These are phyloP conservation scores for Colletotrichum abscissum DNA, from an alignment of 2,329 filamentous ascomycete genomes.

Conservation along the genomic window DNA sequence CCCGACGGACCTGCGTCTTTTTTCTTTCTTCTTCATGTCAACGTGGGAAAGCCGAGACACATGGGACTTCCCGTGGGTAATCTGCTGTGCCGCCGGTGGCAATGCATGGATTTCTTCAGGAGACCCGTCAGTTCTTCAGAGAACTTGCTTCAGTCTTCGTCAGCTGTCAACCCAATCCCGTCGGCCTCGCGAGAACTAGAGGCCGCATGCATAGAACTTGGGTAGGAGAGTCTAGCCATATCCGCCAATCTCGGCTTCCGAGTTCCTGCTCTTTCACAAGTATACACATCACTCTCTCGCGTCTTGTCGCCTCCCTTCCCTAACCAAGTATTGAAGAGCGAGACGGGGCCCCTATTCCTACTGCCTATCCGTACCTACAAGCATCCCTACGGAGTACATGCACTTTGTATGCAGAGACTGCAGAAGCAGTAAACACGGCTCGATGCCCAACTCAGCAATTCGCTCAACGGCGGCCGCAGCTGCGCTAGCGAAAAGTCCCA, in stretches of 20 bases:
- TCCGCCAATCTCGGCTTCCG: background rate
- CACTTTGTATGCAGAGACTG: background rate
- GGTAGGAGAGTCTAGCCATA: background rate
- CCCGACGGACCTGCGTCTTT: conserved; percentile 5
- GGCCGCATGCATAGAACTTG: background rate
- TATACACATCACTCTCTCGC: background rate
- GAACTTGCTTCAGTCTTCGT: too few relatives aligned
- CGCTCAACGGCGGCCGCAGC: background rate
- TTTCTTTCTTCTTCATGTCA: conserved; percentile 7
- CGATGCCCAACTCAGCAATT: background rate
- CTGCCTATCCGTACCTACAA: background rate
- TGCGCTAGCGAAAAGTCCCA: conserved; percentile 11
- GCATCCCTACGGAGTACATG: background rate
- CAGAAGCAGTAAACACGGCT: background rate
- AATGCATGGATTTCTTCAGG: background rate
- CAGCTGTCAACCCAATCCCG: too few relatives aligned
- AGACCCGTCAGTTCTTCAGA: background rate
- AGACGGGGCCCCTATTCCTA: conserved; percentile 3
- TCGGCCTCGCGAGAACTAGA: background rate
- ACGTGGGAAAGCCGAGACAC: conserved; percentile 1
- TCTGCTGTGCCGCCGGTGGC: background rate
- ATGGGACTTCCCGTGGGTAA: background rate
- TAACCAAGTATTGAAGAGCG: background rate
- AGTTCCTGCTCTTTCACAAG: background rate
- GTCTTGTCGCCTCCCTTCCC: background rate